phyloP scores from a whole-genome alignment of 1,284 basidiomycete species.

The Meira nashicola region DNA sequence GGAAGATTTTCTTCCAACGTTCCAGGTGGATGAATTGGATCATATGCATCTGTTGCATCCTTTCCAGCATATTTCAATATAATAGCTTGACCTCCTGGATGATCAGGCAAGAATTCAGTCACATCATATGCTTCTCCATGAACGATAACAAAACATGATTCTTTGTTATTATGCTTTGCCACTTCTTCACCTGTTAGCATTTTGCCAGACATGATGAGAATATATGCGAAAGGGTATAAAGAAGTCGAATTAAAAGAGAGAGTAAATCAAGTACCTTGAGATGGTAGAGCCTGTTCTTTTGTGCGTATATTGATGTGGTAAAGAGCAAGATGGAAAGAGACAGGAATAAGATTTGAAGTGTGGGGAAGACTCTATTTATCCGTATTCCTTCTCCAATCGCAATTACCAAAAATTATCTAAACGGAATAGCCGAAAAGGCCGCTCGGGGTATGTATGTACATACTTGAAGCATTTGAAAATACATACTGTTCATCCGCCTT shows the following conservation, averaged over 20 bases:
- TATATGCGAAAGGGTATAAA: background rate
- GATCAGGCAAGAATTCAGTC: constrained; percentile 64
- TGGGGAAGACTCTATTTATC: background rate
- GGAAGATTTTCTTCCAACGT: constrained; percentile 49
- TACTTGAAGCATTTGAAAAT: no score
- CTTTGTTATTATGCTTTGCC: constrained; percentile 64
- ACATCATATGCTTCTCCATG: constrained; percentile 73
- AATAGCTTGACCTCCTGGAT: constrained; percentile 21
- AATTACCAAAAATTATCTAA: no score
- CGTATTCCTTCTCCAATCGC: no score
- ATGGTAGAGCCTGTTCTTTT: no score
- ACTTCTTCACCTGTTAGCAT: constrained; percentile 60
- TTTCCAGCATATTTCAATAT: constrained; percentile 28
- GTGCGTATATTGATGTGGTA: background rate
- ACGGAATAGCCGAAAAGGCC: no score
- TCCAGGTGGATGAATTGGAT: constrained; percentile 49
- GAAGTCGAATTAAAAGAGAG: background rate
- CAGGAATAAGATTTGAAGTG: background rate
- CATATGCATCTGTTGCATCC: constrained; percentile 41
- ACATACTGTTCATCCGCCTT: no score
- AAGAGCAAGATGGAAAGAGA: background rate
- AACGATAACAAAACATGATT: constrained; percentile 82
- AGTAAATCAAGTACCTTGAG: no score
- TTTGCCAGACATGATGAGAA: constrained; percentile 11
- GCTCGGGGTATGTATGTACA: no score